Evolutionary conservation across 352 stramenopile species (phyloP).

Genomic region (Pythium aphanidermatum): DNA sequence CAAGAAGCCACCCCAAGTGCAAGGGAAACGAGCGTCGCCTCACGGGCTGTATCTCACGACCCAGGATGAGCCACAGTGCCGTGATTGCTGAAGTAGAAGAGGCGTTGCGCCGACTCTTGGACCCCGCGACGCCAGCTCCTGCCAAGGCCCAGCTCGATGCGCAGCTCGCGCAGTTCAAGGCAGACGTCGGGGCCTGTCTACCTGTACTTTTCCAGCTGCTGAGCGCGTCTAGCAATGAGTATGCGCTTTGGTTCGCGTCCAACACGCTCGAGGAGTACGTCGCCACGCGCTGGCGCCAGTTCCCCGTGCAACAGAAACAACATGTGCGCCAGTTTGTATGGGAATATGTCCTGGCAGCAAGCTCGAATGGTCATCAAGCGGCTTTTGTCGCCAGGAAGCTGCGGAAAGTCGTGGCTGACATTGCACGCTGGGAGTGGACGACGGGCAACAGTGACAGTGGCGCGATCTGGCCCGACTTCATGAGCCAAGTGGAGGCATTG

Average conservation of each 20-base stretch:
- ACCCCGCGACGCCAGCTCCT: conserved; percentile 36
- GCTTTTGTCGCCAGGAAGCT: conserved; percentile 66
- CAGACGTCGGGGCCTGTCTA: conserved; percentile 41
- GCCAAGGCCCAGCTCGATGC: conserved; percentile 52
- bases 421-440: conserved; percentile 54
- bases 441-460: background rate
- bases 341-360: conserved; percentile 37
- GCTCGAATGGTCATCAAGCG: conserved; percentile 15
- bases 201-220: conserved; percentile 63
- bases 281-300: conserved; percentile 43
- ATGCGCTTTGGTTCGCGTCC: conserved; percentile 70
- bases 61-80: conserved; percentile 10
- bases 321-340: conserved; percentile 61
- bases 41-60: no score
- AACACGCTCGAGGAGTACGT: conserved; percentile 76
- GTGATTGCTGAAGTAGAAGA: conserved; percentile 62
- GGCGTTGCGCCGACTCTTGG: conserved; percentile 48
- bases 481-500: conserved; percentile 55
- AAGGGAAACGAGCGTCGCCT: no score
- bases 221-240: conserved; percentile 54
- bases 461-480: conserved; percentile 48
- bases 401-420: conserved; percentile 65
- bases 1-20: background rate
- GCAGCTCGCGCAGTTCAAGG: conserved; percentile 59
- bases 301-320: conserved; percentile 32